Base-by-base conservation (phyloP, 768 basidiomycete genomes). In the Boletus huronensis region DNA sequence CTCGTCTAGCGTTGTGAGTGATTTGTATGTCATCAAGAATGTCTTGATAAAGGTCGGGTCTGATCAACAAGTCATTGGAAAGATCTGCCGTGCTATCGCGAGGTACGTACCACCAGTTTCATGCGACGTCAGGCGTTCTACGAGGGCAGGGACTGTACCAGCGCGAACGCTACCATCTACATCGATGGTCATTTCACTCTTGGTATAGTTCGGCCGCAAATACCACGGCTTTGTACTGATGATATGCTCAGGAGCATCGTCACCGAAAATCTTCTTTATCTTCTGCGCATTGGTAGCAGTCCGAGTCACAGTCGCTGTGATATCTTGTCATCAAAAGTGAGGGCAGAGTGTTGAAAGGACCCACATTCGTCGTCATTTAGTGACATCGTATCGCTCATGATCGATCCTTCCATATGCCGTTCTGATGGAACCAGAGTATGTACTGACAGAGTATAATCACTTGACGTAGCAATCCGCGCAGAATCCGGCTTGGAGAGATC, bases 1-100 rank as follows among this genome's bases (percentile, higher is more conserved):
- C 45, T 93, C 87, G 52, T 90, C 82, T 42, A 90, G 75, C 6
- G 85, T 86, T 16, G 90, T 91, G 71, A 98, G 98, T 1, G 93
- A 94, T 65, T 94, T 92, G 78, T 92, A 97, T 1, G 96, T 97
- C 83, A 97, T 87, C 59, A 98, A 73, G 80, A 98, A 98, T 1
- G 94, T 87, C 67, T 87, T 86, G 69, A 80, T 89, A 72, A 88
- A 96, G 7, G 82, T 81, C 0, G 85, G 80, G 70, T 97, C 89
- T 88, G 48, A 36, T 61, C 54, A 23, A 50, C 28, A 34, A 23
- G 44, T 56, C 34, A 58, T 48, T 35, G 21, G 45, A 6, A 21
- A 53, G 55, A 17, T 39, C 41, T 38, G 17, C 11, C 32, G 41
- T 44, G 43, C 29, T 11, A 34, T 41, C 10, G n/a, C 31, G 14